Percentiles rank a stretch among this genome's conserved stretches.
Evolutionary conservation across 1,139 yeast species (phyloP).

Genomic region (Debaryomycetaceae sp.): DNA sequence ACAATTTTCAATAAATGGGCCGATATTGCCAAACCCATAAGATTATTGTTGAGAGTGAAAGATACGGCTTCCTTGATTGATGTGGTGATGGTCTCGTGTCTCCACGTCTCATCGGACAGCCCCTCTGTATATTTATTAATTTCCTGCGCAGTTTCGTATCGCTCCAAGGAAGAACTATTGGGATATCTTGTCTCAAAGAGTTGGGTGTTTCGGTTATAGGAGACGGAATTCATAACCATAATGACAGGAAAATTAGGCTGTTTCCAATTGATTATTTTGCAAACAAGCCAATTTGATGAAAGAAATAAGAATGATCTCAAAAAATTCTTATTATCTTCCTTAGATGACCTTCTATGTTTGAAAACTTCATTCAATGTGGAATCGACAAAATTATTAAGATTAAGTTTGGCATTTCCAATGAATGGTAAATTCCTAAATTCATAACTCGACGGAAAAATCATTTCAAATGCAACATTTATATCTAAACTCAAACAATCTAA

Average conservation of each 20-base stretch:
- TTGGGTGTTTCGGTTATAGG: slow-evolving; percentile 27
- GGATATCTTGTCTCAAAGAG: slow-evolving; percentile 41
- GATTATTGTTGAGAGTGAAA: slow-evolving; percentile 77
- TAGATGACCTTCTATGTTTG: slow-evolving; percentile 63
- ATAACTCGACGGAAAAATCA: slow-evolving; percentile 73
- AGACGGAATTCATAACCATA: slow-evolving; percentile 70
- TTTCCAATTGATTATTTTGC: slow-evolving; percentile 94
- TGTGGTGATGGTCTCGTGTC: slow-evolving; percentile 42
- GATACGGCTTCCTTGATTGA: slow-evolving; percentile 50
- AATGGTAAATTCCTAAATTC: slow-evolving; percentile 58
- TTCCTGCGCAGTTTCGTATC: slow-evolving; percentile 2
- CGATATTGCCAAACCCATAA: slow-evolving; percentile 80
- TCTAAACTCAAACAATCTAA: slow-evolving; percentile 52
- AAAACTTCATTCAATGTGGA: slow-evolving; percentile 68
- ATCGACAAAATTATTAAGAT: slow-evolving; percentile 75
- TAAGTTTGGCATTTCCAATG: slow-evolving; percentile 43
- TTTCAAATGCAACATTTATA: slow-evolving; percentile 72
- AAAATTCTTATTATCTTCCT: slow-evolving; percentile 26
- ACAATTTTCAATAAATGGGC: slow-evolving; percentile 66
- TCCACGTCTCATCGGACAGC: slow-evolving; percentile 7
- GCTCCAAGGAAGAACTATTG: slow-evolving; percentile 36
- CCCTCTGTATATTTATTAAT: slow-evolving; percentile 8
- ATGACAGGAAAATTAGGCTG: slow-evolving; percentile 97
- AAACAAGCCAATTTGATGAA: slow-evolving; percentile 81
- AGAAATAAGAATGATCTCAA: slow-evolving; percentile 74